Percentiles rank a stretch among this genome's conserved stretches.
Conservation (phyloP, 2,329 filamentous ascomycete species). For the Fusarium sp. region DNA sequence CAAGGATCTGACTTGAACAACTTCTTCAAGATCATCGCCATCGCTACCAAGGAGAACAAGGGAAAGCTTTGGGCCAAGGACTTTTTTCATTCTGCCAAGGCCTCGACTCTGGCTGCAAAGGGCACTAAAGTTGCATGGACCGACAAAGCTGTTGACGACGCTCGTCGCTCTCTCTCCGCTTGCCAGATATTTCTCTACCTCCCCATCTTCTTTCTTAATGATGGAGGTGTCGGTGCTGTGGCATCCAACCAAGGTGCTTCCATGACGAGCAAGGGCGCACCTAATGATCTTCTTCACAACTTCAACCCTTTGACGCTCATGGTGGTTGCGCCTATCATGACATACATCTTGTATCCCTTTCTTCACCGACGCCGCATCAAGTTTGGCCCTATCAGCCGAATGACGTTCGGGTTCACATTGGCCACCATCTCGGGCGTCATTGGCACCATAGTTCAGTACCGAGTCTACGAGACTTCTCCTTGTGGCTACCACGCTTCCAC, state of each 20-base stretch:
- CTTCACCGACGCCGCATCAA: constrained; percentile 60
- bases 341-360: constrained; percentile 60
- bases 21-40: constrained; percentile 50
- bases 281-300: constrained; percentile 68
- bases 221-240: background rate
- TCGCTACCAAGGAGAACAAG: constrained; percentile 43
- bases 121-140: background rate
- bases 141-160: background rate
- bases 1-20: constrained; percentile 71
- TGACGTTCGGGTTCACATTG: constrained; percentile 63
- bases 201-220: background rate
- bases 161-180: background rate
- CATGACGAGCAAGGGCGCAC: constrained; percentile 57
- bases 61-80: constrained; percentile 55
- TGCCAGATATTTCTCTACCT: background rate
- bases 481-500: constrained; percentile 50
- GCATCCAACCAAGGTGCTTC: constrained; percentile 49
- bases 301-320: constrained; percentile 68
- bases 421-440: constrained; percentile 60
- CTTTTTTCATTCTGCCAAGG: constrained; percentile 45
- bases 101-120: background rate
- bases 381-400: constrained; percentile 66
- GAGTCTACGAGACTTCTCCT: constrained; percentile 63
- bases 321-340: constrained; percentile 49
- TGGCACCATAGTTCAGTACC: constrained; percentile 60